Evolutionary conservation across 148 eudicot genomes (phyloP).

Genomic region (Cornus florida): DNA sequence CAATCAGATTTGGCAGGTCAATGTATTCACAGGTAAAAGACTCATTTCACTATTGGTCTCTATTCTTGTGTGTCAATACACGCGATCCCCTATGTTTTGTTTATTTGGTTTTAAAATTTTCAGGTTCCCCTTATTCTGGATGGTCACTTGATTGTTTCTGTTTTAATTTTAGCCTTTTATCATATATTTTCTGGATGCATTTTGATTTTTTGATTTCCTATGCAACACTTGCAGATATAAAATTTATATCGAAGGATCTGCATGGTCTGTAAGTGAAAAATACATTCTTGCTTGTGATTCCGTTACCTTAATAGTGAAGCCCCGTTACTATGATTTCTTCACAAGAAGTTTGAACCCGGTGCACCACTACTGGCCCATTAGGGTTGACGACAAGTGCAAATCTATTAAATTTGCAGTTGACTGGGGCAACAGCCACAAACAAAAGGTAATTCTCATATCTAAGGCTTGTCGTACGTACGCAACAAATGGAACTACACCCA

Average conservation of each 20-base stretch:
- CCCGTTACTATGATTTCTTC: constrained; percentile 78
- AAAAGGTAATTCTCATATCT: constrained; percentile 43
- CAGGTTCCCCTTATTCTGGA: neutral
- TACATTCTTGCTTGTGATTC: constrained; percentile 93
- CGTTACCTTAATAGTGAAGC: constrained; percentile 62
- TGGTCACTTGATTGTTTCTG: neutral
- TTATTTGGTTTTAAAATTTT: too few relatives aligned
- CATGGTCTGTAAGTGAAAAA: constrained; percentile 94
- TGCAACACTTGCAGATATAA: constrained; percentile 52
- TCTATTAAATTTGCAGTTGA: constrained; percentile 88
- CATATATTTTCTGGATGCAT: neutral
- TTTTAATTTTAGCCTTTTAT: neutral
- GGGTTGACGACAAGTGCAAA: constrained; percentile 68
- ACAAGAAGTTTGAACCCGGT: constrained; percentile 75
- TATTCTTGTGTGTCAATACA: neutral
- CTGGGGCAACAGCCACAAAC: constrained; percentile 73
- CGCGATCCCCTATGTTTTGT: neutral
- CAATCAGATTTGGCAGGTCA: constrained; percentile 79
- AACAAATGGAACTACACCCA: neutral
- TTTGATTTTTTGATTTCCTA: neutral
- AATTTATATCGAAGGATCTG: constrained; percentile 87
- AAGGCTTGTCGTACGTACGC: neutral
- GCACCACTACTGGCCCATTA: constrained; percentile 87
- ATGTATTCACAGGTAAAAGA: constrained; percentile 58
- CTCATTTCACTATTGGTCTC: neutral